Conservation (phyloP, 2,329 filamentous ascomycete genomes). For the Lasiodiplodia hormozganensis region DNA sequence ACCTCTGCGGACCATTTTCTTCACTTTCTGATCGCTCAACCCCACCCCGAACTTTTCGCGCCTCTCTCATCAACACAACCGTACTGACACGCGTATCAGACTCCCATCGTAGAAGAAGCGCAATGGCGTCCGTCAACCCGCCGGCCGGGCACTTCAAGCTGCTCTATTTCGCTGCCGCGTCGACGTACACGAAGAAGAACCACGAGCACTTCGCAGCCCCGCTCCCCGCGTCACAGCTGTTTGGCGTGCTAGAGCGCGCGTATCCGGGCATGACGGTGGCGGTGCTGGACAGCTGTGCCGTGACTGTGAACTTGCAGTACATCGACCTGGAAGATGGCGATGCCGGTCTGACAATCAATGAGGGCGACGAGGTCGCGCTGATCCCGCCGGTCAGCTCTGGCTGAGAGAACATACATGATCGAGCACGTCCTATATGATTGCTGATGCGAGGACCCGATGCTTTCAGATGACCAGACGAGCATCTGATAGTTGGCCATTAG, state of each 20-base stretch:
- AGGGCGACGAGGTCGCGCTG: conserved; percentile 83
- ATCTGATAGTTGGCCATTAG: neutral
- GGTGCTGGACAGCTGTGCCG: conserved; percentile 74
- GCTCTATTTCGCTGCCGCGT: conserved; percentile 81
- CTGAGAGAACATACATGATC: conserved; percentile 48
- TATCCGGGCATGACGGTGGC: conserved; percentile 74
- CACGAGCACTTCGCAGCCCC: conserved; percentile 72
- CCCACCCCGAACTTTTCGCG: neutral
- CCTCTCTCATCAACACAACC: neutral
- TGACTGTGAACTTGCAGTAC: conserved; percentile 83
- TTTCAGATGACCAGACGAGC: neutral
- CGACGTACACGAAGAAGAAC: conserved; percentile 72
- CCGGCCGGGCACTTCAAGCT: conserved; percentile 75
- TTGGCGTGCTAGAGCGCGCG: conserved; percentile 69
- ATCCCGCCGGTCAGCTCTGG: conserved; percentile 90
- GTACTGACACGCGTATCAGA: neutral
- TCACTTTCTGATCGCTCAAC: conserved; percentile 39
- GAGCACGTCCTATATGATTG: neutral
- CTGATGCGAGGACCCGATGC: neutral
- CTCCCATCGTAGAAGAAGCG: neutral
- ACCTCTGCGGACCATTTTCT: conserved; percentile 40
- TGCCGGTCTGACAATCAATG: conserved; percentile 63
- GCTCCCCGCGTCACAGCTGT: conserved; percentile 67
- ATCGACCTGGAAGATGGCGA: conserved; percentile 70
- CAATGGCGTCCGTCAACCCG: conserved; percentile 54